These are phyloP conservation scores for Fusarium guadeloupense DNA, from an alignment of 2,329 filamentous ascomycete species.

Conservation along the genomic window DNA sequence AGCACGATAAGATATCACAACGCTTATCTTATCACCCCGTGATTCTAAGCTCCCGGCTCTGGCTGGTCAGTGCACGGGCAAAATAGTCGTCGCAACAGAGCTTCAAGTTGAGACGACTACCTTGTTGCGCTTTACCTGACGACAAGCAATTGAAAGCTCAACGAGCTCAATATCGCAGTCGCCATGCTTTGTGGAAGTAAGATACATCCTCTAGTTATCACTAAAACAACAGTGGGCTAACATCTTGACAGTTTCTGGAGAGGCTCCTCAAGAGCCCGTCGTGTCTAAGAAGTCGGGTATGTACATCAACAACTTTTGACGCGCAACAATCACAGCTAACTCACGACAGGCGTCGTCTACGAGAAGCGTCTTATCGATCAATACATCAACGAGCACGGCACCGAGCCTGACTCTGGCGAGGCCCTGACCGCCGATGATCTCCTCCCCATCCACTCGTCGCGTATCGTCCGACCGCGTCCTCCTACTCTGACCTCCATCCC, in stretches of 20 bases:
- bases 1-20: constrained; percentile 24
- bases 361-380: constrained; percentile 95
- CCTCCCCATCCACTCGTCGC: constrained; percentile 83
- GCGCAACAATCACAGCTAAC: constrained; percentile 27
- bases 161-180: constrained; percentile 43
- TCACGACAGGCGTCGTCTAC: constrained; percentile 78
- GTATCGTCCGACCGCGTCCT: constrained; percentile 86
- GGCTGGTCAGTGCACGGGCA: constrained; percentile 45
- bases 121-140: constrained; percentile 34
- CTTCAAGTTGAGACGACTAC: constrained; percentile 35
- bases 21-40: constrained; percentile 46
- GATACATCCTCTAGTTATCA: constrained; percentile 17
- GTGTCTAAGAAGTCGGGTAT: constrained; percentile 93
- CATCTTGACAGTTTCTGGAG: constrained; percentile 80
- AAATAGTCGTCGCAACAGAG: constrained; percentile 44
- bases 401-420: constrained; percentile 89
- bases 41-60: constrained; percentile 32
- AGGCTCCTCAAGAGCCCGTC: constrained; percentile 93
- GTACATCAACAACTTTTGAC: constrained; percentile 46
- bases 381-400: constrained; percentile 92
- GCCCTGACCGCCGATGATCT: constrained; percentile 86
- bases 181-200: constrained; percentile 61
- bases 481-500: constrained; percentile 96
- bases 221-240: constrained; percentile 24
- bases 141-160: constrained; percentile 45